These are phyloP conservation scores for Pseudogymnoascus sp. DNA, from an alignment of 2,329 filamentous ascomycete genomes.

Conservation along the genomic window DNA sequence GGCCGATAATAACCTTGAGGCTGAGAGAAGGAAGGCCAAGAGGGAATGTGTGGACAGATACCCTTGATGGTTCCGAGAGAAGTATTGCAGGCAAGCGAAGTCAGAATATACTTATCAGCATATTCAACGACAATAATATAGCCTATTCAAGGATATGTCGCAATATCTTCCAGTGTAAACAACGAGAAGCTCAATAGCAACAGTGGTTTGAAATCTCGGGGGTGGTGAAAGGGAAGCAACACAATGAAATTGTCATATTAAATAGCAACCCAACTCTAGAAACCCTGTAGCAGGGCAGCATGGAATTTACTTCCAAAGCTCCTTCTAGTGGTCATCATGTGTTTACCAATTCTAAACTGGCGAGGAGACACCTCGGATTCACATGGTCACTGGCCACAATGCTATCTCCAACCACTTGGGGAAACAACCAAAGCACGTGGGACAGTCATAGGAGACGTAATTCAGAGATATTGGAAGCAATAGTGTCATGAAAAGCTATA, in stretches of 20 bases:
- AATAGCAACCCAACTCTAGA: background rate
- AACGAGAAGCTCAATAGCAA: background rate
- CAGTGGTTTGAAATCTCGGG: background rate
- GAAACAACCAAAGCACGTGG: background rate
- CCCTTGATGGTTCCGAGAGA: background rate
- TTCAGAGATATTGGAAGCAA: background rate
- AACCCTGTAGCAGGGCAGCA: too few species aligned
- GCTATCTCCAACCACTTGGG: background rate
- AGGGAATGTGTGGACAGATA: background rate
- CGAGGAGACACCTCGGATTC: background rate
- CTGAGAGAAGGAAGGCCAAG: background rate
- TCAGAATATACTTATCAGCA: background rate
- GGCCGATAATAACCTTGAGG: background rate
- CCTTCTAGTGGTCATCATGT: background rate
- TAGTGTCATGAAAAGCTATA: slow-evolving; percentile 7
- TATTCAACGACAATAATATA: background rate
- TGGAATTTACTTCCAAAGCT: background rate
- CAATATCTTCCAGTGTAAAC: background rate
- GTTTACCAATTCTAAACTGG: background rate
- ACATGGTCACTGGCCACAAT: background rate
- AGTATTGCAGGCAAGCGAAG: too few species aligned
- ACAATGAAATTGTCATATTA: background rate
- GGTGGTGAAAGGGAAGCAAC: background rate
- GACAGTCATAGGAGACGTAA: background rate
- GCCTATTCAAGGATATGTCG: background rate